Base-by-base conservation (phyloP, 192 early-diverging fungal species). In the Coemansia sp. region DNA sequence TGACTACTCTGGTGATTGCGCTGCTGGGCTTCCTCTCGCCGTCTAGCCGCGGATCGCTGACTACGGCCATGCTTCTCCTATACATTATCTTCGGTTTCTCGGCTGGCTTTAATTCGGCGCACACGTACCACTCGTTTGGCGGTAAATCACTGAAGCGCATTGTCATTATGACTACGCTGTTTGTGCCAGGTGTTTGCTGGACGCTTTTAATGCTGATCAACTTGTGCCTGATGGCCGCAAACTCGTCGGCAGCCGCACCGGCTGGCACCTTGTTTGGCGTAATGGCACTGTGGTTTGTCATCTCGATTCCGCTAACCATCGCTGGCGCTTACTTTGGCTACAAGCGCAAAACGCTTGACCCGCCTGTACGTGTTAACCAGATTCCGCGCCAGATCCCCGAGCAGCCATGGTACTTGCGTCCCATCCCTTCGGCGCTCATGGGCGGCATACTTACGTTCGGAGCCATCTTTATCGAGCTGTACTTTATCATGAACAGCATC, bases 371-470 rank as follows among this genome's bases (percentile, higher is more conserved):
- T 17, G 89, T 93, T 10, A 98, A 98, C 70, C 94, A 93, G 74
- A 96, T 98, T 53, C 95, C 95, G 27, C 88, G 95, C 23, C 95
- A 93, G 72, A 92, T 97, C 50, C 95, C 95, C 15, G 94, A 95
- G 42, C 90, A 93, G 67, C 85, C 88, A 27, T 92, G 90, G 82
- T 90, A 91, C 58, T 87, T 94, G 2, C 90, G 91, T 11, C 87
- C 93, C 14, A 46, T 89, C 44, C 85, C 90, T 4, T 87, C 94
- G 41, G 87, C 94, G 64, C 69, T 90, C 55, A 87, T 93, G 76
- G 90, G 90, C 9, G 96, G 95, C 39, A 73, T 98, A 31, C 84
- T 98, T 41, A 94, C 94, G 19, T 98, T 98, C 74, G 93, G 89
- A 4, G 89, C 94, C 23, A 93, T 97, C 58, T 98, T 97, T 68